phyloP scores from a whole-genome alignment of 306 rosid genomes.

The Notholithocarpus densiflorus region DNA sequence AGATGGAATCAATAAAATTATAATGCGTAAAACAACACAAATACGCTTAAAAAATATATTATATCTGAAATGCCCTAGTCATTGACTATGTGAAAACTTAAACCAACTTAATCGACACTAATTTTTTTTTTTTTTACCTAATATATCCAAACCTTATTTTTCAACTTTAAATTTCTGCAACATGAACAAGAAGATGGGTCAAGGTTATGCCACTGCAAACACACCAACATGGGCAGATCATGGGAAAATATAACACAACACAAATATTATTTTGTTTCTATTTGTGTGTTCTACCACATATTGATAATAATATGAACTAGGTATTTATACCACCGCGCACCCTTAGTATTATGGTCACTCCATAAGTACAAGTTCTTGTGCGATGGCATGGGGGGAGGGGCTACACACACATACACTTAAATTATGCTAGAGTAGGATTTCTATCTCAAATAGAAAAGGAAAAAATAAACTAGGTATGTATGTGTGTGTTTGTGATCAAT shows the following conservation, averaged over 20 bases:
- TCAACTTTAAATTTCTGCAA: background rate
- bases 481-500: too few relatives aligned
- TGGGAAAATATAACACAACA: background rate
- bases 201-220: background rate
- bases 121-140: background rate
- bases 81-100: background rate
- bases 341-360: too few relatives aligned
- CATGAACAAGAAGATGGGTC: background rate
- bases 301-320: background rate
- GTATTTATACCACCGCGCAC: background rate
- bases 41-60: background rate
- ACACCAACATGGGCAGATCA: background rate
- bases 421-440: too few relatives aligned
- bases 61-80: background rate
- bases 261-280: background rate
- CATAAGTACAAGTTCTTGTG: too few relatives aligned
- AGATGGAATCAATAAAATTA: background rate
- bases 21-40: background rate
- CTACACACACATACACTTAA: too few relatives aligned
- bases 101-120: background rate
- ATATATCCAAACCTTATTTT: background rate
- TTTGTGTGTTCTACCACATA: background rate
- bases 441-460: too few relatives aligned
- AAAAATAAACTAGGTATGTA: too few relatives aligned
- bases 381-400: too few relatives aligned